phyloP scores from a whole-genome alignment of 2,329 filamentous ascomycete species.

The Cladosporium colombiae region DNA sequence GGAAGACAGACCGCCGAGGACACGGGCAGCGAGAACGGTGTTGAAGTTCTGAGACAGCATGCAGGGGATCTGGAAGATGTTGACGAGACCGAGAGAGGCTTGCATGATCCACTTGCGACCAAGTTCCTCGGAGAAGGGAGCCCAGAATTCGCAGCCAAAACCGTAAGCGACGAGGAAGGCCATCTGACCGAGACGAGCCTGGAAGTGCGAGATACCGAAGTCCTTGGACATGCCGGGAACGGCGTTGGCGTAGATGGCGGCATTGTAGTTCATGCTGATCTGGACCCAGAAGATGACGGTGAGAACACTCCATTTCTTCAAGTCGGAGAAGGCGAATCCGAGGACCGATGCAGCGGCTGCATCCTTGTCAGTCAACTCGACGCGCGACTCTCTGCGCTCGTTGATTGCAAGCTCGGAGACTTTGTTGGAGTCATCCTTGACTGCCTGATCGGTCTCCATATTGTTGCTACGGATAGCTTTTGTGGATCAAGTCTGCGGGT shows the following conservation, averaged over 20 bases:
- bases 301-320: slow-evolving; percentile 56
- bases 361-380: slow-evolving; percentile 13
- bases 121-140: slow-evolving; percentile 68
- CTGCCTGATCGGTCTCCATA: neutral
- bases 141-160: slow-evolving; percentile 60
- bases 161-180: slow-evolving; percentile 73
- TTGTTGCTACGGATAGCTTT: neutral
- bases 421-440: slow-evolving; percentile 10
- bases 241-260: slow-evolving; percentile 56
- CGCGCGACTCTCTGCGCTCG: slow-evolving; percentile 2
- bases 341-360: slow-evolving; percentile 32
- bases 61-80: slow-evolving; percentile 69
- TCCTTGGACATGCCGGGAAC: slow-evolving; percentile 62
- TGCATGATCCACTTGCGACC: slow-evolving; percentile 69
- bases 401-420: neutral
- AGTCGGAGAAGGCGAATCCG: slow-evolving; percentile 47
- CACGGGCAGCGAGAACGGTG: slow-evolving; percentile 70
- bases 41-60: slow-evolving; percentile 66
- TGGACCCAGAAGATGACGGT: slow-evolving; percentile 55
- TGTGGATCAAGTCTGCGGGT: neutral
- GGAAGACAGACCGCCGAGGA: slow-evolving; percentile 67
- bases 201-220: slow-evolving; percentile 68
- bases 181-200: slow-evolving; percentile 79
- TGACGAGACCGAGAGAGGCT: slow-evolving; percentile 64
- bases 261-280: slow-evolving; percentile 58